Percentiles rank a stretch among this genome's conserved stretches.
These are phyloP conservation scores for Populus davidiana DNA, from an alignment of 345 rosid genomes.

Conservation along the genomic window DNA sequence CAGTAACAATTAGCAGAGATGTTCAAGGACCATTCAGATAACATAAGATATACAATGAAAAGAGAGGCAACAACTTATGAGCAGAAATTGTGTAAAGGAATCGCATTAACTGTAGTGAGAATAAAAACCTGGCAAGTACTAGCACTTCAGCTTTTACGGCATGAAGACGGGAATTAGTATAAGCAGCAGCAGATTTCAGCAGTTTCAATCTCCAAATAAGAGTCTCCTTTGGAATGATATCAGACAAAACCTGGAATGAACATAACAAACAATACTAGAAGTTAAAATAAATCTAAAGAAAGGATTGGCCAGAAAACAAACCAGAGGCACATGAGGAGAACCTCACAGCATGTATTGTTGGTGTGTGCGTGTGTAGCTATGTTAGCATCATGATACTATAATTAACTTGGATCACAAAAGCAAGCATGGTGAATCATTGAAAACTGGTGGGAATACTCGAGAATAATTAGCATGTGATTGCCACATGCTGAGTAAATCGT, in stretches of 20 bases:
- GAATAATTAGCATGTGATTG: no score
- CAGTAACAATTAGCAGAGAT: neutral
- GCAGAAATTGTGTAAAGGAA: neutral
- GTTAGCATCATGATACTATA: neutral
- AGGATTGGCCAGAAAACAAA: no score
- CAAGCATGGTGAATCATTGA: no score
- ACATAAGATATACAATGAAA: neutral
- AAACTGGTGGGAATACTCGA: no score
- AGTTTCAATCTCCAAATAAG: conserved; percentile 75
- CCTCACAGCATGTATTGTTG: no score
- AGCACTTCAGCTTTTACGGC: conserved; percentile 83
- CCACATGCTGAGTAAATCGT: no score
- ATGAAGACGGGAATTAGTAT: conserved; percentile 75
- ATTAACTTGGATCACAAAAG: no score
- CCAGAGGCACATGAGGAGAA: no score
- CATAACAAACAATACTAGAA: neutral
- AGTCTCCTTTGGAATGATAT: conserved; percentile 59
- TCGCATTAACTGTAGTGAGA: neutral
- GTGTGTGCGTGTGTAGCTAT: neutral
- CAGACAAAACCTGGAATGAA: conserved; percentile 46
- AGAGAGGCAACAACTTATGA: neutral
- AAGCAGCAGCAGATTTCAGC: conserved; percentile 60
- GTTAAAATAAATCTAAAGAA: neutral
- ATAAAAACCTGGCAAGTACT: conserved; percentile 59
- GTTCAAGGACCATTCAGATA: neutral